phyloP scores from a whole-genome alignment of 2,329 filamentous ascomycete species.

The Nigrospora osmanthi region DNA sequence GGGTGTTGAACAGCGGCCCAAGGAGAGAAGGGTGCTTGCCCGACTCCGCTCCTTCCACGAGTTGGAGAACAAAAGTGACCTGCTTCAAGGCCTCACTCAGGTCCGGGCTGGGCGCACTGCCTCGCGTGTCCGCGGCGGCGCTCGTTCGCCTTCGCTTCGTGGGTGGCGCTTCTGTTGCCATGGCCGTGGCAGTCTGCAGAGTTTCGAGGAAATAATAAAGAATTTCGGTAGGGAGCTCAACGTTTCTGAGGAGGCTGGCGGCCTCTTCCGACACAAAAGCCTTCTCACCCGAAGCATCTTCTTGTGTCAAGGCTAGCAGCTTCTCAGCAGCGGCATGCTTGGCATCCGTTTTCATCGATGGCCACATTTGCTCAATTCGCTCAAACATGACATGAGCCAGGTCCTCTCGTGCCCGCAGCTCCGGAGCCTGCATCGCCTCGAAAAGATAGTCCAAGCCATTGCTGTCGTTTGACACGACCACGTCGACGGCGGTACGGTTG shows the following conservation, averaged over 20 bases:
- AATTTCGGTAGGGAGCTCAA: slow-evolving; percentile 66
- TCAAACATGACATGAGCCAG: slow-evolving; percentile 60
- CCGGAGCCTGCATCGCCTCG: slow-evolving; percentile 32
- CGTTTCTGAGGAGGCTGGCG: slow-evolving; percentile 62
- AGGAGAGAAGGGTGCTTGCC: slow-evolving; percentile 70
- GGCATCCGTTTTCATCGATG: slow-evolving; percentile 56
- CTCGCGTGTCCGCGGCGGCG: background rate
- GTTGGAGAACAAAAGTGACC: slow-evolving; percentile 79
- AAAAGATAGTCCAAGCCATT: slow-evolving; percentile 45
- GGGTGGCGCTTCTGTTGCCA: slow-evolving; percentile 63
- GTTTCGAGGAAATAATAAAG: slow-evolving; percentile 66
- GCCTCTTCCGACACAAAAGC: slow-evolving; percentile 48
- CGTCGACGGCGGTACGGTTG: slow-evolving; percentile 37
- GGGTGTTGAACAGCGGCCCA: slow-evolving; percentile 69
- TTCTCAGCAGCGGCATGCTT: slow-evolving; percentile 52
- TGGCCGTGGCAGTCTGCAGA: slow-evolving; percentile 64
- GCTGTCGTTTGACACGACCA: slow-evolving; percentile 46
- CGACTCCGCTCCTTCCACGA: slow-evolving; percentile 75
- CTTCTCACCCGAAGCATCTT: slow-evolving; percentile 24
- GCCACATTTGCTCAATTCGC: slow-evolving; percentile 66
- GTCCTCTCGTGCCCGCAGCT: slow-evolving; percentile 34
- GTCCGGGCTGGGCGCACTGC: background rate
- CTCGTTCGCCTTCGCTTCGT: slow-evolving; percentile 66
- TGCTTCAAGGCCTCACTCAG: slow-evolving; percentile 62
- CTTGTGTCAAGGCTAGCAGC: slow-evolving; percentile 55